phyloP scores from a whole-genome alignment of 2,329 filamentous ascomycete species.

The Epichloe typhina region DNA sequence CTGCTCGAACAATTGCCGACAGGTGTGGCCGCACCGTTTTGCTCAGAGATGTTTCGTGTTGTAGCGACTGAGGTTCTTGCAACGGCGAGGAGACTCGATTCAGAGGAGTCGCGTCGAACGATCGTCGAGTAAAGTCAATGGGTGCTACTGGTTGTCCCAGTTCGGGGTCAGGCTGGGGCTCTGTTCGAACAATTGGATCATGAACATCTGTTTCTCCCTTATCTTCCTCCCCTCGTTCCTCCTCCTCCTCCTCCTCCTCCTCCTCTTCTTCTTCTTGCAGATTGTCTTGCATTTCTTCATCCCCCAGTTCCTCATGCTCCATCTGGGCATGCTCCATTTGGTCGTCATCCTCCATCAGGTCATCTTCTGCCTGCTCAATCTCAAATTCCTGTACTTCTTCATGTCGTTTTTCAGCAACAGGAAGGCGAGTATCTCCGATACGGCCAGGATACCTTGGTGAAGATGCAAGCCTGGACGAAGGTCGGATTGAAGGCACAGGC shows the following conservation, averaged over 20 bases:
- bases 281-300: constrained; percentile 1
- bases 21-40: constrained; percentile 29
- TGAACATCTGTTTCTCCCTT: background rate
- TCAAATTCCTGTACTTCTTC: constrained; percentile 1
- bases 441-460: constrained; percentile 3
- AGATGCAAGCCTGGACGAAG: background rate
- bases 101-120: constrained; percentile 17
- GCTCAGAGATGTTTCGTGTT: constrained; percentile 16
- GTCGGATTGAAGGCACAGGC: background rate
- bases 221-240: background rate
- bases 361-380: background rate
- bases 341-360: background rate
- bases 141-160: constrained; percentile 2
- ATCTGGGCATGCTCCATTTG: background rate
- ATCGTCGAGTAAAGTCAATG: constrained; percentile 11
- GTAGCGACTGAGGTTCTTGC: constrained; percentile 20
- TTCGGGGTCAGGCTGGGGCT: background rate
- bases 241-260: background rate
- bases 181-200: background rate
- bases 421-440: background rate
- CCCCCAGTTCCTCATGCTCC: constrained; percentile 6
- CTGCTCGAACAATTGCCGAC: constrained; percentile 45
- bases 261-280: background rate
- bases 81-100: constrained; percentile 26
- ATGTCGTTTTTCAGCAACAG: background rate